A percentile compares a stretch with the other conserved stretches of the same genome.
phyloP scores from a whole-genome alignment of 2,329 filamentous ascomycete genomes.

The Dryadomyces quercivorus region DNA sequence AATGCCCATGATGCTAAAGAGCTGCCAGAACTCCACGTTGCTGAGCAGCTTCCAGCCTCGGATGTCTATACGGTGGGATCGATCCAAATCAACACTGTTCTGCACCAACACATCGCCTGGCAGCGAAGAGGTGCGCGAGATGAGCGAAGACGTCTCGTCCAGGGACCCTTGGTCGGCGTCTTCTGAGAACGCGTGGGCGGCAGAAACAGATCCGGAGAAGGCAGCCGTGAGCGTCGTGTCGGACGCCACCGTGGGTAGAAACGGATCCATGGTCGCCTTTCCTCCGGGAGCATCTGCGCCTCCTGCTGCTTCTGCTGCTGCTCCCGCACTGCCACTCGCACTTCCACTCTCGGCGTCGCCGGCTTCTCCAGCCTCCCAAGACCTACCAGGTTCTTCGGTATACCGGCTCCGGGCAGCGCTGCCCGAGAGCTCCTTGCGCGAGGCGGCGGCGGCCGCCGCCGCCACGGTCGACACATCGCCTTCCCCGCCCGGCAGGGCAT shows the following conservation, averaged over 20 bases:
- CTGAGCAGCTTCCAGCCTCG: slow-evolving; percentile 66
- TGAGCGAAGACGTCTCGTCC: slow-evolving; percentile 71
- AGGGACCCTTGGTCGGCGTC: slow-evolving; percentile 24
- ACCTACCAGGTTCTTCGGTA: slow-evolving; percentile 56
- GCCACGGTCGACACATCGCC: too few relatives aligned
- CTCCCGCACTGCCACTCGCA: background rate
- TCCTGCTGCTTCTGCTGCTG: slow-evolving; percentile 1
- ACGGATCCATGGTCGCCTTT: background rate
- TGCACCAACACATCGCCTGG: slow-evolving; percentile 38
- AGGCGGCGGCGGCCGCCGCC: slow-evolving; percentile 18
- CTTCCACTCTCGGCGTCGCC: background rate
- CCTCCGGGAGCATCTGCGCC: background rate
- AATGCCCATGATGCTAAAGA: slow-evolving; percentile 80
- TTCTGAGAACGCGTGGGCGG: slow-evolving; percentile 7
- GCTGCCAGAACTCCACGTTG: slow-evolving; percentile 75
- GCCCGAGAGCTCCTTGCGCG: slow-evolving; percentile 22
- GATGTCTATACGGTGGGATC: slow-evolving; percentile 78
- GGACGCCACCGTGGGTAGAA: background rate
- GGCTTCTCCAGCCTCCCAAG: slow-evolving; percentile 14
- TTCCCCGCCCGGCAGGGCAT: slow-evolving; percentile 33
- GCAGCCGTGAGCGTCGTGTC: background rate
- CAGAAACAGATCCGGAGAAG: background rate
- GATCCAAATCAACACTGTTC: slow-evolving; percentile 56
- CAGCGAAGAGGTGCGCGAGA: slow-evolving; percentile 46
- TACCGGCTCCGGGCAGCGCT: slow-evolving; percentile 22